These are phyloP conservation scores for Salix viminalis DNA, from an alignment of 345 rosid genomes.

Conservation along the genomic window DNA sequence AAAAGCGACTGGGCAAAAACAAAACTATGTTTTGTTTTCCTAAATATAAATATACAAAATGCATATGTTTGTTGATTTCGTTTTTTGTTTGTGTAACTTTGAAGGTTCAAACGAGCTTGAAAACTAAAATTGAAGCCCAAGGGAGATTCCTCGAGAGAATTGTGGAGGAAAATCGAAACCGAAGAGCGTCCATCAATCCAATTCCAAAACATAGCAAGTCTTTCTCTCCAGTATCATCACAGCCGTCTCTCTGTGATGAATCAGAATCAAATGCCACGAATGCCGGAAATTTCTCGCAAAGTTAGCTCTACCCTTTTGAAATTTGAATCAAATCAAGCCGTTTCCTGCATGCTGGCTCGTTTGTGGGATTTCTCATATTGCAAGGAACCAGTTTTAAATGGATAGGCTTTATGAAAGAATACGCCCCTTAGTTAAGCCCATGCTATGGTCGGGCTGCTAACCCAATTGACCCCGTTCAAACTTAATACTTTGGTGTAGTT, in stretches of 20 bases:
- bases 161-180: conserved; percentile 26
- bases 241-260: conserved; percentile 47
- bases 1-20: conserved; percentile 24
- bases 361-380: no score
- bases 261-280: conserved; percentile 35
- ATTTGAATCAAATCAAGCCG: no score
- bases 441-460: no score
- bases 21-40: not conserved
- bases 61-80: not conserved
- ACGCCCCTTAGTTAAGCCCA: no score
- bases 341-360: no score
- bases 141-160: conserved; percentile 44
- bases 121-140: conserved; percentile 55
- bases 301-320: no score
- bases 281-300: no score
- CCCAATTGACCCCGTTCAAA: no score
- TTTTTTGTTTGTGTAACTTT: not conserved
- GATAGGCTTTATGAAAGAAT: no score
- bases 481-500: no score
- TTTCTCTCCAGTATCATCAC: conserved; percentile 22
- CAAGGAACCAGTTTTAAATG: no score
- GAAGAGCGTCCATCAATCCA: not conserved
- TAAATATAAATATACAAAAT: not conserved
- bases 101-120: conserved; percentile 50
- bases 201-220: conserved; percentile 19